Evolutionary conservation across 352 stramenopile genomes (phyloP).

Genomic region (Thraustochytrium striatum): DNA sequence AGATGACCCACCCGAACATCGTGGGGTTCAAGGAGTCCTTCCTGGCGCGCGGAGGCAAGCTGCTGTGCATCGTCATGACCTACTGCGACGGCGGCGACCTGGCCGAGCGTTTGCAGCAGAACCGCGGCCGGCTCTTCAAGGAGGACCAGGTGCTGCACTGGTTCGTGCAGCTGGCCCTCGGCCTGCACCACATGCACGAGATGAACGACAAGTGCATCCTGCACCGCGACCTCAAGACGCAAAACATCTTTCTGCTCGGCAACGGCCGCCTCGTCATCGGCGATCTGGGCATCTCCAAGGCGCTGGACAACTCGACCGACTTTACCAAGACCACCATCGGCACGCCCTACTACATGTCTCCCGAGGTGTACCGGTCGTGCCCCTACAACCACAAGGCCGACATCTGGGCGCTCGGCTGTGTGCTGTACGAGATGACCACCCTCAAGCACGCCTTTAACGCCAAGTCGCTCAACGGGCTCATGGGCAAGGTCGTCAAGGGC

Average conservation of each 20-base stretch:
- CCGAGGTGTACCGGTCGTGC: constrained; percentile 83
- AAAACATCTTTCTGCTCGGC: constrained; percentile 72
- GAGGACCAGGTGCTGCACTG: constrained; percentile 79
- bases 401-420: constrained; percentile 85
- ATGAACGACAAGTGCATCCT: constrained; percentile 77
- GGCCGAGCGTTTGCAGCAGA: constrained; percentile 46
- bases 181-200: constrained; percentile 79
- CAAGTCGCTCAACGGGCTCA: constrained; percentile 58
- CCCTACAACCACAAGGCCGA: constrained; percentile 88
- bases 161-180: constrained; percentile 81
- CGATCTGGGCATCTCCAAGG: constrained; percentile 79
- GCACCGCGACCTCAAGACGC: constrained; percentile 82
- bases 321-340: constrained; percentile 62
- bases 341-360: constrained; percentile 82
- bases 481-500: constrained; percentile 51
- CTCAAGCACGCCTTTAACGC: constrained; percentile 81
- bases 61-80: constrained; percentile 85
- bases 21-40: constrained; percentile 84
- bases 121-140: constrained; percentile 54
- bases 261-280: constrained; percentile 70
- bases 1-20: constrained; percentile 80
- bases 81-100: constrained; percentile 82
- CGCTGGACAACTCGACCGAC: constrained; percentile 60
- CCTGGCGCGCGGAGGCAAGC: constrained; percentile 61
- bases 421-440: constrained; percentile 84